Evolutionary conservation across 2,329 filamentous ascomycete genomes (phyloP).

Genomic region (Neonectria neomacrospora): DNA sequence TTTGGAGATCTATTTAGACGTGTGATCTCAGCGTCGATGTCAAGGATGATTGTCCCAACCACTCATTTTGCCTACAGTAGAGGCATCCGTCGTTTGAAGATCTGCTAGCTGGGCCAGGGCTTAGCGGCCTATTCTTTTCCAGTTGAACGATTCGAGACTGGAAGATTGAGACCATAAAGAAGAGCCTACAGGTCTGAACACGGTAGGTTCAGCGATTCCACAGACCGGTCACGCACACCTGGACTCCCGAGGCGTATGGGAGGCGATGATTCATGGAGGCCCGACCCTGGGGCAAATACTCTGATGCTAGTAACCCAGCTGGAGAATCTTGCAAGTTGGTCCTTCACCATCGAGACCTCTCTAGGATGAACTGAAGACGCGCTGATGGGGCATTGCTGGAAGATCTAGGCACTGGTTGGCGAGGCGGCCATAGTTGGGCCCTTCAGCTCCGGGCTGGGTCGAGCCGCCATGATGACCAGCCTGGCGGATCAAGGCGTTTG

Average conservation of each 20-base stretch:
- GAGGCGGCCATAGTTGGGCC: not conserved
- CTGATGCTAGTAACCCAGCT: slow-evolving; percentile 28
- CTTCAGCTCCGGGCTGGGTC: not conserved
- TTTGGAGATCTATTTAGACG: slow-evolving; percentile 14
- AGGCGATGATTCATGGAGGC: slow-evolving; percentile 33
- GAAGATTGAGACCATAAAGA: not conserved
- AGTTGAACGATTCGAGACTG: not conserved
- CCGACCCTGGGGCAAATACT: slow-evolving; percentile 21
- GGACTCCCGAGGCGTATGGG: slow-evolving; percentile 23
- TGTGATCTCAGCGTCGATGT: slow-evolving; percentile 2
- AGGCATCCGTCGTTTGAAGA: not conserved
- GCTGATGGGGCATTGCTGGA: slow-evolving; percentile 17
- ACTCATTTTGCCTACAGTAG: not conserved
- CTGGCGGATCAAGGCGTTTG: not conserved
- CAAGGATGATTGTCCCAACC: not conserved
- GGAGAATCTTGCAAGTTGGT: slow-evolving; percentile 37
- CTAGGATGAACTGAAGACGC: slow-evolving; percentile 11
- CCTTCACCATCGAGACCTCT: slow-evolving; percentile 24
- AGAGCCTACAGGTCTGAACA: slow-evolving; percentile 10
- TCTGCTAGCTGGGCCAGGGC: not conserved
- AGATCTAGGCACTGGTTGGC: slow-evolving; percentile 21
- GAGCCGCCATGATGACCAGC: not conserved
- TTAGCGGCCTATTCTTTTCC: not conserved
- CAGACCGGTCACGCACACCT: slow-evolving; percentile 19
- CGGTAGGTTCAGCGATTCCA: slow-evolving; percentile 28